Base-by-base conservation (phyloP, 768 basidiomycete species). In the Hemileccinum rubropunctum region DNA sequence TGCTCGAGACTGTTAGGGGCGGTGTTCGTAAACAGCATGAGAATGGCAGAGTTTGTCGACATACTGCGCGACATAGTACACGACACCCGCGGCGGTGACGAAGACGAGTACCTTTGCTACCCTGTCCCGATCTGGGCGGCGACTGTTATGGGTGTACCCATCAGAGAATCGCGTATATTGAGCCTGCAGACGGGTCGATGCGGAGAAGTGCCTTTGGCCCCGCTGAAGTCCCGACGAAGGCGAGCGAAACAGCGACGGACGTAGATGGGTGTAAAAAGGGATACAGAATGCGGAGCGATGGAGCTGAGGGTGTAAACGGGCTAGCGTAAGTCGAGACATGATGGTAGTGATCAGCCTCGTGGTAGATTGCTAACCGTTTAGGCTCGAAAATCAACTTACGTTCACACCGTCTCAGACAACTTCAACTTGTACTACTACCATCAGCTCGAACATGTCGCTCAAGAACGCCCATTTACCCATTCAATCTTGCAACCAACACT, bases 1-100 rank as follows among this genome's bases (percentile, higher is more conserved):
- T 80, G 77, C 64, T 98, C 94, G 23, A 95, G 74, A 60, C 91
- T 94, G 41, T 28, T 5, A 36, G 34, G 17, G 42, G 32, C 3
- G 14, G 11, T 0, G 7, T n/a, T 43, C 15, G 36, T 60, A n/a
- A 47, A 30, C 18, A 23, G 20, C 30, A 33, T 18, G 36, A 14
- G 37, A 15, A 23, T 14, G 40, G 33, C 3, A 10, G 15, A 2
- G 39, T 20, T 13, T 18, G 42, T 35, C 23, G 35, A 59, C 66
- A 4, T 51, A 67, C 66, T 68, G 66, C 3, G 66, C 57, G 18
- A 70, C 52, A 43, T 58, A 57, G 38, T 68, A 68, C 27, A 66
- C 52, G 35, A 26, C 58, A 3, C 63, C 66, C 6, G 46, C 47
- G 11, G 54, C 62, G 30, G 48, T 33, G 41, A 63, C 17, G 30